Percentiles rank a stretch among this genome's conserved stretches.
phyloP scores from a whole-genome alignment of 805 yeast genomes.

The Zygoascus biomembranicola region DNA sequence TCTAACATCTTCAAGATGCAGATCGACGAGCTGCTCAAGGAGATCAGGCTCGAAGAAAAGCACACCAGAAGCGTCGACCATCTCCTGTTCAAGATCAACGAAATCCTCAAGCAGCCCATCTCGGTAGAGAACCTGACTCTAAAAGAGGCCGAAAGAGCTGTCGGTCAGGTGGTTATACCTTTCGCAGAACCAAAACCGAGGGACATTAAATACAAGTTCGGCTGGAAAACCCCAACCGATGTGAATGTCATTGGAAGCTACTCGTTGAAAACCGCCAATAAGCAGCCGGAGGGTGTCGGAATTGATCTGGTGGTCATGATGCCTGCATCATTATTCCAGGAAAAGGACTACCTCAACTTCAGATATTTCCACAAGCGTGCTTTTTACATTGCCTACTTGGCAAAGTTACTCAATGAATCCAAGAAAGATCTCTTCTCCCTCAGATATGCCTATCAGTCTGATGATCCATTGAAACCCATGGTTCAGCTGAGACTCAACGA shows the following conservation, averaged over 20 bases:
- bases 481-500: constrained; percentile 42
- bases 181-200: constrained; percentile 85
- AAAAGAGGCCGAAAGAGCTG: constrained; percentile 46
- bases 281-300: constrained; percentile 53
- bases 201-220: constrained; percentile 61
- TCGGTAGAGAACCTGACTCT: constrained; percentile 41
- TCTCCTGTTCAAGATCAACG: constrained; percentile 66
- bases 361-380: constrained; percentile 86
- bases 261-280: constrained; percentile 75
- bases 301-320: constrained; percentile 77
- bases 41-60: constrained; percentile 64
- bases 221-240: constrained; percentile 60
- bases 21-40: constrained; percentile 83
- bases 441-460: constrained; percentile 64
- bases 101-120: constrained; percentile 51
- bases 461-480: constrained; percentile 69
- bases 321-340: constrained; percentile 68
- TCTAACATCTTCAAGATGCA: constrained; percentile 93
- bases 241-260: constrained; percentile 82
- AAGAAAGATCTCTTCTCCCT: constrained; percentile 24
- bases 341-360: constrained; percentile 84
- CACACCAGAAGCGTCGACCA: constrained; percentile 62
- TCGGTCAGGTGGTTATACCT: constrained; percentile 56
- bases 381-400: constrained; percentile 73
- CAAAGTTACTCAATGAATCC: constrained; percentile 31